These are phyloP conservation scores for Cardamine chenopodiifolia DNA, from an alignment of 345 rosid genomes.

Conservation along the genomic window DNA sequence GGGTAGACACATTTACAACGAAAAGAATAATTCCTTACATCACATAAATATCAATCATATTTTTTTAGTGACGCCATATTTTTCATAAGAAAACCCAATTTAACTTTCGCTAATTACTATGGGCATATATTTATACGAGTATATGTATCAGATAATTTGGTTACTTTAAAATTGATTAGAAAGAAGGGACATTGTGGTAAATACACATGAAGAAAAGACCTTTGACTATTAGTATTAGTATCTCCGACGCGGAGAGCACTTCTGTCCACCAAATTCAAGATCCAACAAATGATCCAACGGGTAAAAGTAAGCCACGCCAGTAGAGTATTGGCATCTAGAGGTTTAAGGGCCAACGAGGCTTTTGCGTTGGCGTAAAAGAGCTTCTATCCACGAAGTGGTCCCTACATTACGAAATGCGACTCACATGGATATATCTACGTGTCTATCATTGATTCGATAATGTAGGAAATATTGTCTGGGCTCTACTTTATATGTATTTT, in stretches of 20 bases:
- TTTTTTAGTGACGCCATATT: background rate
- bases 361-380: constrained; percentile 44
- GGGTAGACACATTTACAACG: background rate
- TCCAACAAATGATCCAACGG: constrained; percentile 37
- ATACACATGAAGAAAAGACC: constrained; percentile 1
- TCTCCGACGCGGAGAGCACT: constrained; percentile 48
- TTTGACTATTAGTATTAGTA: constrained; percentile 37
- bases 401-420: constrained; percentile 29
- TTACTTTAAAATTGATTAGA: background rate
- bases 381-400: constrained; percentile 42
- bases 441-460: background rate
- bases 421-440: constrained; percentile 38
- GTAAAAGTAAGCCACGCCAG: constrained; percentile 20
- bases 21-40: background rate
- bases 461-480: constrained; percentile 10
- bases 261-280: constrained; percentile 13
- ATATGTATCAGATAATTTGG: too few species aligned
- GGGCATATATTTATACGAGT: too few species aligned
- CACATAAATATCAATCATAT: background rate
- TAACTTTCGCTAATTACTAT: too few species aligned
- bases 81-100: too few species aligned
- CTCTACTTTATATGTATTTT: background rate
- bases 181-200: constrained; percentile 23
- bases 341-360: constrained; percentile 30
- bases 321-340: constrained; percentile 31